Percentiles rank a stretch among this genome's conserved stretches.
Conservation (phyloP, 306 rosid genomes). For the Fragaria nilgerrensis region DNA sequence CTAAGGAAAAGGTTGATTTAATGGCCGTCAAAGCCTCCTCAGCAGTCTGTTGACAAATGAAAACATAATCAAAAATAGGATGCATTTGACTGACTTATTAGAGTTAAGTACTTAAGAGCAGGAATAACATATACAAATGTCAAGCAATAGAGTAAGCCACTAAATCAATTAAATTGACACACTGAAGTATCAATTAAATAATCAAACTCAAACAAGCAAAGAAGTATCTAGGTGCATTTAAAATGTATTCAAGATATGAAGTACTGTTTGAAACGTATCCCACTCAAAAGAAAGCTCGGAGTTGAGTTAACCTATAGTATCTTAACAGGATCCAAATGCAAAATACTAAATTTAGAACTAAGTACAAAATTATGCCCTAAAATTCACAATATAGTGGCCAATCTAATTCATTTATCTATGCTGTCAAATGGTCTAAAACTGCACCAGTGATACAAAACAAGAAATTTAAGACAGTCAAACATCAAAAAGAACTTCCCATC, state of each 20-base stretch:
- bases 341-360: not conserved
- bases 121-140: not conserved
- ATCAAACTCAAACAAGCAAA: slow-evolving; percentile 2
- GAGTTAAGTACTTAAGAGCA: not conserved
- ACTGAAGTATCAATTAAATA: not conserved
- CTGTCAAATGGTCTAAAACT: not conserved
- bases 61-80: slow-evolving; percentile 7
- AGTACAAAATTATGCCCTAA: not conserved
- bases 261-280: not conserved
- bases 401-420: not conserved
- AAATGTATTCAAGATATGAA: not conserved
- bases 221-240: not conserved
- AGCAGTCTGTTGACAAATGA: slow-evolving; percentile 59
- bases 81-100: slow-evolving; percentile 7
- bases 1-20: slow-evolving; percentile 87
- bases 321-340: not conserved
- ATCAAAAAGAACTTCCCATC: slow-evolving; percentile 7
- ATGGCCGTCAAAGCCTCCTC: slow-evolving; percentile 96
- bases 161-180: not conserved
- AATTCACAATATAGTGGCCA: not conserved
- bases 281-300: not conserved
- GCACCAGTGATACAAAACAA: not conserved
- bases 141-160: not conserved
- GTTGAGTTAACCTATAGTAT: not conserved
- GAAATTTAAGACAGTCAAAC: slow-evolving; percentile 10